Percentiles rank a stretch among this genome's conserved stretches.
Conservation (phyloP, 108 stramenopile genomes). For the Fragilariopsis cylindrus region DNA sequence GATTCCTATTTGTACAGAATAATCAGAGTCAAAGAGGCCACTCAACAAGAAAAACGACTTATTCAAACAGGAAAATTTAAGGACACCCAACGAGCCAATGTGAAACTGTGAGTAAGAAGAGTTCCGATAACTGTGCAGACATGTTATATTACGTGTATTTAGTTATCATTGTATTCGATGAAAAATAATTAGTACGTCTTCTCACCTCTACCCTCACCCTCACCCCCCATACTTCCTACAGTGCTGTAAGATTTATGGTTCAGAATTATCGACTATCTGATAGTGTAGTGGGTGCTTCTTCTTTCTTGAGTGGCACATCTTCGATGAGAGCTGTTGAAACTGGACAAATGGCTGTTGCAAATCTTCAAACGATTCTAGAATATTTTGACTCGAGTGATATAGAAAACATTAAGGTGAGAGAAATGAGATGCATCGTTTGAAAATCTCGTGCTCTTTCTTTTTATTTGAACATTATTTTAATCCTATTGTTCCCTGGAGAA, state of each 20-base stretch:
- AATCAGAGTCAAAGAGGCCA: slow-evolving; percentile 80
- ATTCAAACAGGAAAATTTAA: slow-evolving; percentile 86
- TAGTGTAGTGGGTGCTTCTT: slow-evolving; percentile 65
- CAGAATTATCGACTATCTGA: slow-evolving; percentile 81
- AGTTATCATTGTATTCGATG: too few relatives aligned
- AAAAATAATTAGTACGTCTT: too few relatives aligned
- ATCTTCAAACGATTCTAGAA: slow-evolving; percentile 81
- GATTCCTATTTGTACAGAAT: slow-evolving; percentile 43
- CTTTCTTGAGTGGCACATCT: slow-evolving; percentile 52
- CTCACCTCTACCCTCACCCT: too few relatives aligned
- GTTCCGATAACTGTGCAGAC: too few relatives aligned
- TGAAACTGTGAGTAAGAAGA: slow-evolving; percentile 51
- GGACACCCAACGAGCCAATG: slow-evolving; percentile 85
- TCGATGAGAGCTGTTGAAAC: slow-evolving; percentile 56
- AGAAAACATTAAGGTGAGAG: slow-evolving; percentile 76
- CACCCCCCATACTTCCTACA: too few relatives aligned
- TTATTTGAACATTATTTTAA: slow-evolving; percentile 5
- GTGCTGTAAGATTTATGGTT: slow-evolving; percentile 82
- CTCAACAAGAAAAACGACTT: slow-evolving; percentile 79
- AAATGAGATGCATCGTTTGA: too few relatives aligned
- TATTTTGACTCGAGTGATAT: slow-evolving; percentile 88
- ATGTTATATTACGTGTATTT: too few relatives aligned
- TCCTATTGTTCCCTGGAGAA: neutral
- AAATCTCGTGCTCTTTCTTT: neutral
- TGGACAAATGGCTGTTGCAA: slow-evolving; percentile 69